Percentiles rank a stretch among this genome's conserved stretches.
phyloP scores from a whole-genome alignment of 2,329 filamentous ascomycete species.

The Geosmithia putterillii region DNA sequence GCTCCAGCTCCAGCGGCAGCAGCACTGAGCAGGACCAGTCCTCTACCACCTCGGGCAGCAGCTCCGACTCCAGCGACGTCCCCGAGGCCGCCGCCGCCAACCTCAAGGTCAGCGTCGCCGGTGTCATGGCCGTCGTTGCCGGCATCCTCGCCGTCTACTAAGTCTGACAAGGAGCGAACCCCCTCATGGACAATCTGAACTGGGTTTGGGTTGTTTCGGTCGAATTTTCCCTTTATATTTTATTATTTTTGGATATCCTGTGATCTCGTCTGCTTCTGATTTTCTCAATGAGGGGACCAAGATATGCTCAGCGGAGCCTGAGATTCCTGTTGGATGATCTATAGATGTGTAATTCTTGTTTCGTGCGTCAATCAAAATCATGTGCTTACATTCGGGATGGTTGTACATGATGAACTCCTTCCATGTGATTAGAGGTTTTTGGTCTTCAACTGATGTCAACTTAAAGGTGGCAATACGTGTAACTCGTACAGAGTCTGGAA shows the following conservation, averaged over 20 bases:
- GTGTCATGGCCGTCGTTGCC: slow-evolving; percentile 1
- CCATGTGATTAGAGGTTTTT: not conserved
- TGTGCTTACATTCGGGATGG: not conserved
- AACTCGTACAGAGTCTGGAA: too few relatives aligned
- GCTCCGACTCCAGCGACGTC: not conserved
- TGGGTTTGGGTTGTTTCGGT: not conserved
- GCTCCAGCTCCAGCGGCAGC: not conserved
- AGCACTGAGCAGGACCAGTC: not conserved
- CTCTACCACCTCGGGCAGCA: not conserved
- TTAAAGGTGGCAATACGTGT: too few relatives aligned
- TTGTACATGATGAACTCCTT: not conserved
- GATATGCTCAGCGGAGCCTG: not conserved
- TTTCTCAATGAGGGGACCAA: not conserved
- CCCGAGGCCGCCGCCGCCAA: not conserved
- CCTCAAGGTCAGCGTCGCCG: slow-evolving; percentile 2
- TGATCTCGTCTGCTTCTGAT: not conserved
- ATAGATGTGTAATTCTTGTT: not conserved
- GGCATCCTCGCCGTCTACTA: slow-evolving; percentile 3
- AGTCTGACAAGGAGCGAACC: not conserved
- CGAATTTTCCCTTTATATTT: not conserved
- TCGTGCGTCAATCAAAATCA: not conserved
- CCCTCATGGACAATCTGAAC: not conserved
- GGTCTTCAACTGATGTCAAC: too few relatives aligned
- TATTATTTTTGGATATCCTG: not conserved
- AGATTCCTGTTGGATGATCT: not conserved